phyloP scores from a whole-genome alignment of 2,329 filamentous ascomycete genomes.

The Aureobasidium sp. region DNA sequence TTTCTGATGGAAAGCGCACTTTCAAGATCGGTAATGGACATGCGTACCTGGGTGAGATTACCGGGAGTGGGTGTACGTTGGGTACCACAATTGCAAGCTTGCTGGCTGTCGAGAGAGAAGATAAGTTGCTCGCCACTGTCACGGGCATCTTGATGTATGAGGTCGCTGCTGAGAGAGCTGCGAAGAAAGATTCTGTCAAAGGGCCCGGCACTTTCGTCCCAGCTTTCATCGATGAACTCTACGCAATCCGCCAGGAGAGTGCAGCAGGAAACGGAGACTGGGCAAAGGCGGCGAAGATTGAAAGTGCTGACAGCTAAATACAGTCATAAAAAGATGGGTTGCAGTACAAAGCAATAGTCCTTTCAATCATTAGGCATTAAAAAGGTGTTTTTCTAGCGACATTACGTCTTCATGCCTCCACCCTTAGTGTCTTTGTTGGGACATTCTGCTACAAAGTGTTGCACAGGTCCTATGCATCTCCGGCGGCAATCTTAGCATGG shows the following conservation, averaged over 20 bases:
- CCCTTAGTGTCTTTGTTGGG: too few species aligned
- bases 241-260: conserved; percentile 40
- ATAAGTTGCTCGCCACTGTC: conserved; percentile 63
- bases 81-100: conserved; percentile 74
- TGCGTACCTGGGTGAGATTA: conserved; percentile 58
- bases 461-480: conserved; percentile 14
- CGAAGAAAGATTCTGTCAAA: conserved; percentile 48
- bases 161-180: conserved; percentile 63
- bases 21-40: conserved; percentile 70
- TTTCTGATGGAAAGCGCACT: conserved; percentile 64
- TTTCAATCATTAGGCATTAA: neutral
- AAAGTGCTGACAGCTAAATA: conserved; percentile 15
- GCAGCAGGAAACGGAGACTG: conserved; percentile 41
- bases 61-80: conserved; percentile 70
- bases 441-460: too few species aligned
- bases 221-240: conserved; percentile 68
- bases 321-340: neutral
- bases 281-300: conserved; percentile 44
- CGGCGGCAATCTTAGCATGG: conserved; percentile 26
- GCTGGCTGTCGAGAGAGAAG: conserved; percentile 52
- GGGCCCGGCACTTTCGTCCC: conserved; percentile 84
- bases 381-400: neutral
- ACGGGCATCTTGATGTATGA: conserved; percentile 71
- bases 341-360: neutral
- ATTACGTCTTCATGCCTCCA: neutral